phyloP scores from a whole-genome alignment of 116 monocot genomes.

The Zostera marina region DNA sequence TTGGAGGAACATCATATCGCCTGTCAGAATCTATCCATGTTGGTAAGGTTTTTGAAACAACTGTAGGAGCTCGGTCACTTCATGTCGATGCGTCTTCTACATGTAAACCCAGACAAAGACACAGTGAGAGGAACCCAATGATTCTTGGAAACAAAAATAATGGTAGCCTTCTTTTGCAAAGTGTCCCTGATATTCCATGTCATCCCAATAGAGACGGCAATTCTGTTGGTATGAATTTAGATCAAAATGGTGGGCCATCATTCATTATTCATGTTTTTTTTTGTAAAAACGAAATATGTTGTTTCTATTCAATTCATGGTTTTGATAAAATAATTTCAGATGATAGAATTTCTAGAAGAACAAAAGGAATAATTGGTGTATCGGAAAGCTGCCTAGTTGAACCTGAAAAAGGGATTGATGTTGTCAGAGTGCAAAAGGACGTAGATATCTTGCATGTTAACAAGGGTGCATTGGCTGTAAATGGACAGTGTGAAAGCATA shows the following conservation, averaged over 20 bases:
- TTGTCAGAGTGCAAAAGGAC: neutral
- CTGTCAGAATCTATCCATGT: constrained; percentile 1
- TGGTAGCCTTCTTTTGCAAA: neutral
- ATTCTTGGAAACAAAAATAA: neutral
- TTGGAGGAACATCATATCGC: neutral
- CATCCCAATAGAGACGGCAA: neutral
- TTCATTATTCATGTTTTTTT: too few relatives aligned
- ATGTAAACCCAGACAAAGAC: too few relatives aligned
- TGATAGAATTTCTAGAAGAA: too few relatives aligned
- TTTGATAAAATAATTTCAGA: too few relatives aligned
- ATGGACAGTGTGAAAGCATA: neutral
- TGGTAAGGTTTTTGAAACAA: constrained; percentile 4
- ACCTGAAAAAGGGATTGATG: neutral
- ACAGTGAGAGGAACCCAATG: neutral
- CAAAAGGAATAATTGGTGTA: too few relatives aligned
- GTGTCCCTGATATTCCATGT: neutral
- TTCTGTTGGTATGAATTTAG: neutral
- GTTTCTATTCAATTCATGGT: too few relatives aligned
- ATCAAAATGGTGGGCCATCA: neutral
- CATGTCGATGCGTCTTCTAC: neutral
- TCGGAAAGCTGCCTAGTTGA: neutral
- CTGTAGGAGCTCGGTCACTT: neutral
- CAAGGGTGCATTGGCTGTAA: neutral
- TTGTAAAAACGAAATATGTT: too few relatives aligned
- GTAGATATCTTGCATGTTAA: neutral